Conservation (phyloP, 2,329 filamentous ascomycete genomes). For the Ceratocystis cubensis region DNA sequence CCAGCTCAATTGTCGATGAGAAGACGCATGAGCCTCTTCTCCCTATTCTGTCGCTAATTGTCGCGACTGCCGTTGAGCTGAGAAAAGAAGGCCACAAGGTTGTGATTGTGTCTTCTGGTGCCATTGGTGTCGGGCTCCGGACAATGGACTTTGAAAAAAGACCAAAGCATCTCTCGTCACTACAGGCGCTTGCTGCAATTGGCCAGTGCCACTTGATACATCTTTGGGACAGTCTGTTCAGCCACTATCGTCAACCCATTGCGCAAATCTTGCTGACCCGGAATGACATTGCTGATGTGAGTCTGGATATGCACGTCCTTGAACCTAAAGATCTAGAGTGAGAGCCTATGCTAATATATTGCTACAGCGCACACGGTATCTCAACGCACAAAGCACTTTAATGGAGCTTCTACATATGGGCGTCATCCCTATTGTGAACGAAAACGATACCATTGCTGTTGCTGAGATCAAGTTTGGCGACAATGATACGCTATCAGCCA, state of each 20-base stretch:
- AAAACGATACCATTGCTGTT: conserved; percentile 93
- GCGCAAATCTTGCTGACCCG: conserved; percentile 89
- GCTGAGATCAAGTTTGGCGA: conserved; percentile 99
- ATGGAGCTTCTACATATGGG: conserved; percentile 82
- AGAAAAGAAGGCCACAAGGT: conserved; percentile 86
- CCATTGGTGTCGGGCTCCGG: conserved; percentile 84
- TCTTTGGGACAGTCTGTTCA: conserved; percentile 88
- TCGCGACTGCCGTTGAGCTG: conserved; percentile 81
- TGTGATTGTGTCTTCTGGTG: conserved; percentile 91
- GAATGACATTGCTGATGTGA: conserved; percentile 89
- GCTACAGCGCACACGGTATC: conserved; percentile 68
- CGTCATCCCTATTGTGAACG: conserved; percentile 95
- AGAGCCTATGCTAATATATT: conserved; percentile 17
- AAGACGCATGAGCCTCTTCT: conserved; percentile 86
- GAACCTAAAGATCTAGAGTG: too few relatives aligned
- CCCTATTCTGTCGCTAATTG: conserved; percentile 80
- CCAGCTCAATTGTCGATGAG: conserved; percentile 97
- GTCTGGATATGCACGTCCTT: conserved; percentile 24
- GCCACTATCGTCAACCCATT: conserved; percentile 75
- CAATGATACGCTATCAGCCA: conserved; percentile 93
- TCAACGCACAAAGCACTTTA: conserved; percentile 94
- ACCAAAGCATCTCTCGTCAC: conserved; percentile 78
- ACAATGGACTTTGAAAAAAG: conserved; percentile 79
- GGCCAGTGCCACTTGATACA: conserved; percentile 92
- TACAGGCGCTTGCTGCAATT: conserved; percentile 90